Evolutionary conservation across 2,329 filamentous ascomycete genomes (phyloP).

Genomic region (Neopestalotiopsis sp.): DNA sequence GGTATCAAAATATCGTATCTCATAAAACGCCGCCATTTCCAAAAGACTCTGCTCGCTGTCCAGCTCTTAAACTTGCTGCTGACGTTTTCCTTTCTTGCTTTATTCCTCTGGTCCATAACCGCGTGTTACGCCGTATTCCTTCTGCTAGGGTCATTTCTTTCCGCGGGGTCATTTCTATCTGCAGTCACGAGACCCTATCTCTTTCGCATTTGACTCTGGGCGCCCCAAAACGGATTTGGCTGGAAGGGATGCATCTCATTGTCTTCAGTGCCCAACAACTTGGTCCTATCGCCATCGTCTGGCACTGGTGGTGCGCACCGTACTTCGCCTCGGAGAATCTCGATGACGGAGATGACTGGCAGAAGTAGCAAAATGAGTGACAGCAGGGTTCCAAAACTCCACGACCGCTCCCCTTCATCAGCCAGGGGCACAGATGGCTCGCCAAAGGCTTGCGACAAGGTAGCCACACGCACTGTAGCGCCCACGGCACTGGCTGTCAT

Average conservation of each 20-base stretch:
- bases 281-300: constrained; percentile 16
- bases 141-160: not conserved
- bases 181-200: not conserved
- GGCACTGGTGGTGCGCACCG: constrained; percentile 34
- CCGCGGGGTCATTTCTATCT: not conserved
- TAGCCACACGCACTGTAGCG: constrained; percentile 60
- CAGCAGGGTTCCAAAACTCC: constrained; percentile 68
- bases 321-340: constrained; percentile 58
- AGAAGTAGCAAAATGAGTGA: constrained; percentile 64
- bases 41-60: not conserved
- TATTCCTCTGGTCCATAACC: not conserved
- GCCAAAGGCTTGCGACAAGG: constrained; percentile 66
- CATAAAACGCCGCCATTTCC: not conserved
- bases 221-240: constrained; percentile 14
- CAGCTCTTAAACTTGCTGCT: not conserved
- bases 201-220: not conserved
- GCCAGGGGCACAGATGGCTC: constrained; percentile 52
- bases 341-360: constrained; percentile 62
- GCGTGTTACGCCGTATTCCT: not conserved
- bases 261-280: not conserved
- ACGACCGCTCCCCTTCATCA: constrained; percentile 59
- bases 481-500: constrained; percentile 63
- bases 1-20: not conserved
- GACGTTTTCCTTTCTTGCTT: not conserved
- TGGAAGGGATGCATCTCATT: constrained; percentile 15